These are phyloP conservation scores for Lunasporangiospora selenospora DNA, from an alignment of 192 early-diverging fungal genomes.

Conservation along the genomic window DNA sequence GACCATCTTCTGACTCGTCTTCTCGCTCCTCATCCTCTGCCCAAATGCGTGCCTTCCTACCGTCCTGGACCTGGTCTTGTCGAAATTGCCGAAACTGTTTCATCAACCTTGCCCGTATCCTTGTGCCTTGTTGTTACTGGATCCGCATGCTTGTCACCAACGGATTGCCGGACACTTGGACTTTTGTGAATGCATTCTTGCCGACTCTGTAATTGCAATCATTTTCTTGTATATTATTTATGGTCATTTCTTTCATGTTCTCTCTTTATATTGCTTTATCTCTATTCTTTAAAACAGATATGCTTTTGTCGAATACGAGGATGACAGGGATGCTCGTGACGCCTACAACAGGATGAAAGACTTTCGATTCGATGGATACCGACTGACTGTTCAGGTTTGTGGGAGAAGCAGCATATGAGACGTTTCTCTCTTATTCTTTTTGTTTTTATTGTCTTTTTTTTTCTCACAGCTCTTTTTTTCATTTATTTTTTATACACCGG, in stretches of 20 bases:
- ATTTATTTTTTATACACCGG: background rate
- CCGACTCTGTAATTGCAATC: background rate
- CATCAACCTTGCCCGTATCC: background rate
- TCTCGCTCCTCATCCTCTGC: no score
- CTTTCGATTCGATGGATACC: conserved; percentile 72
- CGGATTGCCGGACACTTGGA: no score
- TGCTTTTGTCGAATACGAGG: conserved; percentile 94
- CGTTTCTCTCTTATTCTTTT: no score
- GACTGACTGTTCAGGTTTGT: conserved; percentile 83
- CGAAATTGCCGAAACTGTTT: no score
- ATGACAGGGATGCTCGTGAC: conserved; percentile 86
- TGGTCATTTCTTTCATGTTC: background rate
- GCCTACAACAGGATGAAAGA: conserved; percentile 92
- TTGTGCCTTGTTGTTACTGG: no score
- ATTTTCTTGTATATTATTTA: background rate
- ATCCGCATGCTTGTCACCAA: no score
- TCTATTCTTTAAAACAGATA: conserved; percentile 60
- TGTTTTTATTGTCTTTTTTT: background rate
- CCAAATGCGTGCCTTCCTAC: no score
- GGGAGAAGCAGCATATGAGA: no score
- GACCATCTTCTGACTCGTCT: no score
- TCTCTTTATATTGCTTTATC: background rate
- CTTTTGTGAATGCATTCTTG: no score
- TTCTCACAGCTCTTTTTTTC: background rate
- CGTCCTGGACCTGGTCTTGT: no score